Conservation (phyloP, 768 basidiomycete genomes). For the Gloeopeniophorella convolvens region DNA sequence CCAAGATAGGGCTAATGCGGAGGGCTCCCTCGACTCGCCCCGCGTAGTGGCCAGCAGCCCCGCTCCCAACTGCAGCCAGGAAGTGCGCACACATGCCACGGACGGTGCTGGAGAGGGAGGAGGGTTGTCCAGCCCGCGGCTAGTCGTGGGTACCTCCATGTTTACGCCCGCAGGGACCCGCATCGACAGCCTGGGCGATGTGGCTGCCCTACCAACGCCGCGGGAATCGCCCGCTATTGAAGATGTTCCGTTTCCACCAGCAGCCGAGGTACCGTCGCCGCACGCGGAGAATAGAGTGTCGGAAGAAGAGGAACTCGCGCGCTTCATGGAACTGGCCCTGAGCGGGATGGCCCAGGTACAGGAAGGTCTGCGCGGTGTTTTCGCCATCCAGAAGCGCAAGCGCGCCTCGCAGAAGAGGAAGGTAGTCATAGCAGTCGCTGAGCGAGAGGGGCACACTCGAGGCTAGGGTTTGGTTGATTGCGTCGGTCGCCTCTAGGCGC, state of each 20-base stretch:
- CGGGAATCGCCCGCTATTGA: too few species aligned
- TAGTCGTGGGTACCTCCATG: too few species aligned
- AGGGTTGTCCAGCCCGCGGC: constrained; percentile 2
- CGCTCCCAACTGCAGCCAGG: constrained; percentile 12
- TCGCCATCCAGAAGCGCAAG: constrained; percentile 7
- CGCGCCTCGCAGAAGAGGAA: constrained; percentile 3
- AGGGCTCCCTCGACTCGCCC: too few species aligned
- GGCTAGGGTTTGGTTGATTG: too few species aligned
- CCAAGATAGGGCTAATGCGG: too few species aligned
- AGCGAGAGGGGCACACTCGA: not conserved
- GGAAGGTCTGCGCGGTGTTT: constrained; percentile 7
- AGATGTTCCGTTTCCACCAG: too few species aligned
- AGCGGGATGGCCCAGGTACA: constrained; percentile 4
- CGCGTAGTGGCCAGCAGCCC: not conserved
- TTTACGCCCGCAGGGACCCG: too few species aligned
- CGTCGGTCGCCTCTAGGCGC: too few species aligned
- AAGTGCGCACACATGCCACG: constrained; percentile 10
- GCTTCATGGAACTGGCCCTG: constrained; percentile 6
- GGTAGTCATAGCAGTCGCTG: not conserved
- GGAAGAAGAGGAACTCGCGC: not conserved
- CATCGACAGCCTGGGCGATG: too few species aligned
- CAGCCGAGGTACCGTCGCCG: too few species aligned
- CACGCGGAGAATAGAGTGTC: too few species aligned
- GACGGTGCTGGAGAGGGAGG: constrained; percentile 11
- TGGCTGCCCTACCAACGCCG: not conserved